Base-by-base conservation (phyloP, 225 moss, liverwort and hornwort species). In the Polytrichum commune region DNA sequence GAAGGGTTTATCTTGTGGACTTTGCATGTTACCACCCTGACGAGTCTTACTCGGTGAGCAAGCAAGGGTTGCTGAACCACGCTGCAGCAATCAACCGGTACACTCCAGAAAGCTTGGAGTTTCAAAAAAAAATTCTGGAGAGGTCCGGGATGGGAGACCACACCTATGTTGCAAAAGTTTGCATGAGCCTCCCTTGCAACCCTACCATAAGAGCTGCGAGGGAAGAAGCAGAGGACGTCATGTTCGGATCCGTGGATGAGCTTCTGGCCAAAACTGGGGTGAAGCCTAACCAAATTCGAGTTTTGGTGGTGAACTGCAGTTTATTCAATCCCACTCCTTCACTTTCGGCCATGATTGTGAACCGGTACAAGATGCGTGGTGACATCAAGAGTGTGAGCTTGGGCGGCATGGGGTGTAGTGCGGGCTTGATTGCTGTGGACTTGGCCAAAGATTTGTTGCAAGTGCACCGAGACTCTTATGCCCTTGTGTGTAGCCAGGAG, bases 391-490 rank as follows among this genome's bases (percentile, higher is more conserved):
- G 83, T 5, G 28, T 87, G 10, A 87, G 18, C 20, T 54, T 87
- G 3, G 87, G 87, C 1, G 87, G 87, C 5, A 87, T 87, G 87
- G 87, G 87, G 2, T 87, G 87, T 72, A 87, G 87, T 64, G 87
- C 87, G 0, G 83, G 87, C 0, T 6, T 87, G 69, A 87, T 87
- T 1, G 81, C 87, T 3, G 25, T 87, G 1, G 87, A 87, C 66
- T 1, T 87, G 55, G 83, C 81, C 1, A 72, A 79, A 18, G 81
- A 84, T 16, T 19, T 87, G 29, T 27, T 87, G 30, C 87, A 87
- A 65, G 83, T 78, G 28, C 87, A 87, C 46, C 76, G 83, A 0
- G 81, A 84, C 26, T 20, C 79, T 0, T 87, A 79, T 2, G 87
- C 87, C 0, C 22, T 87, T 24, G 87, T 87, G 60, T 87, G 87